Evolutionary conservation across 495 filamentous ascomycete genomes (phyloP), one percentile per base, ranked within the genome.

Genomic region (Lasiosphaeria miniovina): DNA sequence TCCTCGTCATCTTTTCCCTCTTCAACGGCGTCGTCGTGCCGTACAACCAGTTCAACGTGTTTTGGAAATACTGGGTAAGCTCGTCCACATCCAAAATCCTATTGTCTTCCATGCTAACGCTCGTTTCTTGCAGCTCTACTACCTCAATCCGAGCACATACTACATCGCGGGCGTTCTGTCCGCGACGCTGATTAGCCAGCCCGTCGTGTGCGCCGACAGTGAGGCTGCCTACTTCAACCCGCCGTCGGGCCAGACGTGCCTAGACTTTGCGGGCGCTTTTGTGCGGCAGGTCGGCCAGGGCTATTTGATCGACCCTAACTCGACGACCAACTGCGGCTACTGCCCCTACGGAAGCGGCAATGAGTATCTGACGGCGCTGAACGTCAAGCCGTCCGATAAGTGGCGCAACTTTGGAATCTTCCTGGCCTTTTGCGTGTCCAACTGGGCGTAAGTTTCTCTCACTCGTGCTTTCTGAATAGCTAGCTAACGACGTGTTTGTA

Each of bases 321-420:
- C 78, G 8, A 84, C 77, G 0, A 34, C 65, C 3, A 74, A 83
- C 43, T 96, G 92, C 73, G 79, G 84, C 61, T 94, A 91, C 68
- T 96, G 92, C 67, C 86, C 81, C 3, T 95, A 87, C 69, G 71
- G 49, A 12, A 77, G 66, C 52, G 89, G 88, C 0, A 71, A 79
- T 17, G 81, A 93, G 70, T 96, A 91, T 61, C 81, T 93, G 69
- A 41, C 64, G 0, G 82, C 79, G 0, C 67, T 95, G 49, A 91
- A 92, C 62, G 82, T 95, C 46, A 61, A 80, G n/a, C 74, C 76
- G 1, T 71, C 68, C 24, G 50, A 71, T 36, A 88, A 89, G 76
- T 91, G 89, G 88, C 68, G 81, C 49, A 82, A 91, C 67, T 89
- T 91, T 66, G 90, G 89, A 3, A 88, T 93, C 57, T 92, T 92